phyloP scores from a whole-genome alignment of 2,329 filamentous ascomycete genomes.

The Sphaerulina vaccinii region DNA sequence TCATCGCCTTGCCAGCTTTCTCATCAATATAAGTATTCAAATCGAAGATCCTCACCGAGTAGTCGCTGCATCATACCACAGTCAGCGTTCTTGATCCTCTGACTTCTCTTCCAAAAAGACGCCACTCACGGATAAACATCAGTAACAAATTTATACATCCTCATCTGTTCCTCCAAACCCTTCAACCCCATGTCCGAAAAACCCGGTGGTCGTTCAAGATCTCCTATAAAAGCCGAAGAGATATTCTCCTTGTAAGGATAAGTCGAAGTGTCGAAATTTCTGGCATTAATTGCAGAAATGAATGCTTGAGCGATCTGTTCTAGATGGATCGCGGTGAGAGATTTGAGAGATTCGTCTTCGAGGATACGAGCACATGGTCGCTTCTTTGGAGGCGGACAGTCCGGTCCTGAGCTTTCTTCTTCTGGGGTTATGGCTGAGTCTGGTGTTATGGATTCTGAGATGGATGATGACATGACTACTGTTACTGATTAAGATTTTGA shows the following conservation, averaged over 20 bases:
- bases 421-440: too few relatives aligned
- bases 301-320: slow-evolving; percentile 3
- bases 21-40: slow-evolving; percentile 15
- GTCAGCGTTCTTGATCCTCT: too few relatives aligned
- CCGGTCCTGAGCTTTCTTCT: not conserved
- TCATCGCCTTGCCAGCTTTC: slow-evolving; percentile 9
- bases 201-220: slow-evolving; percentile 4
- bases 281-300: slow-evolving; percentile 12
- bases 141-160: slow-evolving; percentile 10
- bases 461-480: too few relatives aligned
- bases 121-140: slow-evolving; percentile 1
- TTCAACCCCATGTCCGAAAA: slow-evolving; percentile 1
- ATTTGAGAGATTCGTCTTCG: not conserved
- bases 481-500: too few relatives aligned
- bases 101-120: not conserved
- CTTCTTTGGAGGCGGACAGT: too few relatives aligned
- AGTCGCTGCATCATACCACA: too few relatives aligned
- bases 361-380: not conserved
- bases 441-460: too few relatives aligned
- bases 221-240: slow-evolving; percentile 1
- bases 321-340: not conserved
- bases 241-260: slow-evolving; percentile 9
- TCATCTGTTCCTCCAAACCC: slow-evolving; percentile 9
- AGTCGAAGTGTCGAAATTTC: slow-evolving; percentile 11
- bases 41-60: slow-evolving; percentile 8